Evolutionary conservation across 208 protist species (phyloP).

Genomic region (Crithidia thermophila): DNA sequence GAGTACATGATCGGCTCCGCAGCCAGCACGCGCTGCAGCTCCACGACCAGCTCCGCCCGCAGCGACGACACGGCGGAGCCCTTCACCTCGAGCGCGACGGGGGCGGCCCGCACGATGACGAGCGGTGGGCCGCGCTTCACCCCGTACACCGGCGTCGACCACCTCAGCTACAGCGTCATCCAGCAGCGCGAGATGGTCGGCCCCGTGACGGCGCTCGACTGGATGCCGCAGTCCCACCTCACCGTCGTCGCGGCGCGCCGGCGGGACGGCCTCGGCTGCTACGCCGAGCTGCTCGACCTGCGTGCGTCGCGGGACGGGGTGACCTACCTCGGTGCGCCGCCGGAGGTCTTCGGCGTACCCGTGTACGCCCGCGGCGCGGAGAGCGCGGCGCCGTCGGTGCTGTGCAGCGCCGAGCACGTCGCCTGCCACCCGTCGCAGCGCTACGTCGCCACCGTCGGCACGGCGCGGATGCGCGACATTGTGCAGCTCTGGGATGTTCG

Average conservation of each 20-base stretch:
- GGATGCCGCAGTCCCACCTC: slow-evolving; percentile 64
- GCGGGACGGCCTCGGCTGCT: slow-evolving; percentile 54
- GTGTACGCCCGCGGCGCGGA: slow-evolving; percentile 6
- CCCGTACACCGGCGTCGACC: slow-evolving; percentile 19
- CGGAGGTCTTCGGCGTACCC: slow-evolving; percentile 28
- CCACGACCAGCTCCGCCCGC: slow-evolving; percentile 12
- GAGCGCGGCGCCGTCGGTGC: slow-evolving; percentile 14
- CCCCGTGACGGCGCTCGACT: slow-evolving; percentile 65
- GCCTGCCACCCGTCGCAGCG: slow-evolving; percentile 61
- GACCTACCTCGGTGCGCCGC: slow-evolving; percentile 56
- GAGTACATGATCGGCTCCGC: slow-evolving; percentile 41
- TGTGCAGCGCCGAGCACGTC: slow-evolving; percentile 67
- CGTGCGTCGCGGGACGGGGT: slow-evolving; percentile 53
- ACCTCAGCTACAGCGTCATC: slow-evolving; percentile 32
- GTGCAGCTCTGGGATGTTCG: slow-evolving; percentile 84
- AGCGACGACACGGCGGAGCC: slow-evolving; percentile 20
- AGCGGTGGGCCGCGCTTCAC: not conserved
- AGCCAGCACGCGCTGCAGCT: slow-evolving; percentile 20
- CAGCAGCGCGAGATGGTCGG: slow-evolving; percentile 46
- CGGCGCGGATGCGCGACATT: slow-evolving; percentile 38
- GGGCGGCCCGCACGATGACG: not conserved
- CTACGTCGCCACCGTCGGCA: slow-evolving; percentile 65
- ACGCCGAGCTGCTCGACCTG: slow-evolving; percentile 70
- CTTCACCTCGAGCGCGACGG: not conserved
- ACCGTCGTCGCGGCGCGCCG: slow-evolving; percentile 57